phyloP scores from a whole-genome alignment of 2,329 filamentous ascomycete species.

The Stagonosporopsis tanaceti region DNA sequence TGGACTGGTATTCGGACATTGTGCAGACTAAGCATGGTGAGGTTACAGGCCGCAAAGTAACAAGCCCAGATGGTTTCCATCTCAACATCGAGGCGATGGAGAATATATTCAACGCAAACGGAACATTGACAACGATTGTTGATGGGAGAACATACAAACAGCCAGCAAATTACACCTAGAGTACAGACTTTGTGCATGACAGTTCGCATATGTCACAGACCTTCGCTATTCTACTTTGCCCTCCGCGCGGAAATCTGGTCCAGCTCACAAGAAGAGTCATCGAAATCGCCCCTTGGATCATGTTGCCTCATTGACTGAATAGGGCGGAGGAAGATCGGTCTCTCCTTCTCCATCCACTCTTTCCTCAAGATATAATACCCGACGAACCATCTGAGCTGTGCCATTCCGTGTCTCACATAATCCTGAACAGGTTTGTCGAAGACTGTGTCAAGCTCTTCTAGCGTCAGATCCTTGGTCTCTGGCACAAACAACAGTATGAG shows the following conservation, averaged over 20 bases:
- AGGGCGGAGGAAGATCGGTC: neutral
- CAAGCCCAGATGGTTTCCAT: conserved; percentile 51
- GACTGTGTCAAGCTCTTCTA: conserved; percentile 46
- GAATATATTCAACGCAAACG: conserved; percentile 55
- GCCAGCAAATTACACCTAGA: conserved; percentile 47
- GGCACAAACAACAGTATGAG: conserved; percentile 60
- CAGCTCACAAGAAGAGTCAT: neutral
- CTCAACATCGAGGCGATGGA: conserved; percentile 49
- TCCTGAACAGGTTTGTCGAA: conserved; percentile 59
- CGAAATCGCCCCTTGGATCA: neutral
- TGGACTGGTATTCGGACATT: conserved; percentile 54
- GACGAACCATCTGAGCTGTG: conserved; percentile 46
- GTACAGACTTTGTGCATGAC: too few relatives aligned
- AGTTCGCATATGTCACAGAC: too few relatives aligned
- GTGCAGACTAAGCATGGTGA: conserved; percentile 40
- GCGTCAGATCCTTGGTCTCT: conserved; percentile 55
- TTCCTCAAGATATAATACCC: conserved; percentile 35
- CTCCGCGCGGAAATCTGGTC: neutral
- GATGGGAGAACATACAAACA: conserved; percentile 51
- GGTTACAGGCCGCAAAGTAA: conserved; percentile 48
- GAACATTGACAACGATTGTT: conserved; percentile 51
- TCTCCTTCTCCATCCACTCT: neutral
- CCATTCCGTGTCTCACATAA: conserved; percentile 36
- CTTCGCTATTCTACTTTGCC: neutral
- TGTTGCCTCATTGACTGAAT: neutral